Evolutionary conservation across 306 rosid genomes (phyloP).

Genomic region (Cucurbita argyrosperma): DNA sequence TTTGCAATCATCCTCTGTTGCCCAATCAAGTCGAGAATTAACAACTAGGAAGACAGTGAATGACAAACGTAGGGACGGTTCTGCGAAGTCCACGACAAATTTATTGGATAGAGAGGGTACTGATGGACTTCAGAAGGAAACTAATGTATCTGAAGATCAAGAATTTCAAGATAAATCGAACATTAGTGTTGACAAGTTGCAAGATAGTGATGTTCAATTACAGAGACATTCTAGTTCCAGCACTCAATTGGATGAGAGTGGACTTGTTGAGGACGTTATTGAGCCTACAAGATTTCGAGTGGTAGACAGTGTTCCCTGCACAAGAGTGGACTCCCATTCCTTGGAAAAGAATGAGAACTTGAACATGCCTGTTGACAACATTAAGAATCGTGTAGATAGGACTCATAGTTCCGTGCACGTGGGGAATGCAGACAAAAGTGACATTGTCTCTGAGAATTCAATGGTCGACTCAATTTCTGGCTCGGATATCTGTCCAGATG

Average conservation of each 20-base stretch:
- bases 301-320: slow-evolving; percentile 17
- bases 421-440: slow-evolving; percentile 40
- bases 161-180: slow-evolving; percentile 26
- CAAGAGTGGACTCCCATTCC: slow-evolving; percentile 16
- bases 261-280: slow-evolving; percentile 21
- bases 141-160: slow-evolving; percentile 19
- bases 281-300: slow-evolving; percentile 32
- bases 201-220: slow-evolving; percentile 24
- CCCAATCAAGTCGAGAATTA: slow-evolving; percentile 24
- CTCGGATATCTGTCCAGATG: slow-evolving; percentile 61
- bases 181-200: slow-evolving; percentile 22
- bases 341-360: slow-evolving; percentile 22
- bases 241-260: slow-evolving; percentile 19
- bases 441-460: slow-evolving; percentile 52
- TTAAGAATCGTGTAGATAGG: slow-evolving; percentile 22
- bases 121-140: slow-evolving; percentile 20
- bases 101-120: slow-evolving; percentile 24
- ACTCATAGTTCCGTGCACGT: slow-evolving; percentile 14
- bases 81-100: slow-evolving; percentile 17
- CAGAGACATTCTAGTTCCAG: slow-evolving; percentile 21
- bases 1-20: slow-evolving; percentile 14
- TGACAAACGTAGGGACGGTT: slow-evolving; percentile 15
- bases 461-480: slow-evolving; percentile 43
- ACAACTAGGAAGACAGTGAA: slow-evolving; percentile 22
- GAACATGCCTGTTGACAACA: slow-evolving; percentile 22